These are phyloP conservation scores for Poa pratensis DNA, from an alignment of 176 grass and related monocot species.

Conservation along the genomic window DNA sequence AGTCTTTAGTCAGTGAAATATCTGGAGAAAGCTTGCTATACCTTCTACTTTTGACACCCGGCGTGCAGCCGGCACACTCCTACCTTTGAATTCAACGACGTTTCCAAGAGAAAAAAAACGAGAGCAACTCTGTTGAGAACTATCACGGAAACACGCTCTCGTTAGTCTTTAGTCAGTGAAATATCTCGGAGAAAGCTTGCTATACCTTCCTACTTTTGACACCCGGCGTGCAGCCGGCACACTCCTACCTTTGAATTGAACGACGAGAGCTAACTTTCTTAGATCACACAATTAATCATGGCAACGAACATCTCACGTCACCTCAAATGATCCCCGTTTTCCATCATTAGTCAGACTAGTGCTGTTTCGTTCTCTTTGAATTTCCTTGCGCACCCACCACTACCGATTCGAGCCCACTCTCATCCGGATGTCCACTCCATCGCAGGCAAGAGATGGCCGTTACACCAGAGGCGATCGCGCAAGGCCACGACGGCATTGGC, in stretches of 20 bases:
- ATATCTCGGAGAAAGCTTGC: constrained; percentile 14
- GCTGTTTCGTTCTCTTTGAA: neutral
- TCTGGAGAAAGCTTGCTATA: neutral
- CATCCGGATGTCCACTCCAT: neutral
- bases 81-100: neutral
- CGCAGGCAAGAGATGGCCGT: constrained; percentile 2
- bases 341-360: constrained; percentile 28
- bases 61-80: neutral
- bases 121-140: neutral
- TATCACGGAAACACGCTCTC: neutral
- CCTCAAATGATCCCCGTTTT: constrained; percentile 8
- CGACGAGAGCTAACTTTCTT: neutral
- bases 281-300: neutral
- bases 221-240: neutral
- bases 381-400: neutral
- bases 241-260: constrained; percentile 29
- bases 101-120: neutral
- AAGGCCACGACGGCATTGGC: neutral
- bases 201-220: neutral
- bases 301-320: neutral
- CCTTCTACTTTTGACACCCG: constrained; percentile 5
- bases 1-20: neutral
- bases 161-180: neutral
- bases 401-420: no score
- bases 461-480: neutral